A percentile compares a stretch with the other conserved stretches of the same genome.
phyloP scores from a whole-genome alignment of 192 early-diverging fungal species.

The Coemansia sp. region DNA sequence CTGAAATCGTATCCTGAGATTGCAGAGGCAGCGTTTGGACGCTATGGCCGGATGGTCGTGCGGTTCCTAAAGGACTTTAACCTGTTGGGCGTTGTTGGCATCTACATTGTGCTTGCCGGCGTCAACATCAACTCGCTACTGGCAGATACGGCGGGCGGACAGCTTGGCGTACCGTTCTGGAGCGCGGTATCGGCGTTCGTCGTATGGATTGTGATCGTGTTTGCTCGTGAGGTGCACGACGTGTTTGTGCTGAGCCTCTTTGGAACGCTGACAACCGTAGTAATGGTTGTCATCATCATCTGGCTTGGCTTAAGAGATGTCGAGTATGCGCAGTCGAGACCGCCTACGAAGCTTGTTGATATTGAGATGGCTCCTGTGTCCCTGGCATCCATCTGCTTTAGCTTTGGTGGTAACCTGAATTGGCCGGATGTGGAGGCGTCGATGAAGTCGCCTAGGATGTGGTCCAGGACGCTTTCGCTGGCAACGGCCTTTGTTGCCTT shows the following conservation, averaged over 20 bases:
- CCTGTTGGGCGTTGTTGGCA: constrained; percentile 64
- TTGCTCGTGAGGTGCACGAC: constrained; percentile 78
- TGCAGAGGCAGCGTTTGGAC: constrained; percentile 72
- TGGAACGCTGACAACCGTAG: constrained; percentile 71
- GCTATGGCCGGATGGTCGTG: constrained; percentile 58
- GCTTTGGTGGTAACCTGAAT: constrained; percentile 80
- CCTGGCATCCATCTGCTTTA: constrained; percentile 78
- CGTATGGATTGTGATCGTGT: constrained; percentile 71
- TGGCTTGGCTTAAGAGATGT: constrained; percentile 40
- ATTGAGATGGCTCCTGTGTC: constrained; percentile 64
- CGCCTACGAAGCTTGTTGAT: constrained; percentile 41
- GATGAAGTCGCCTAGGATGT: constrained; percentile 72
- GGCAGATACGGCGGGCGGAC: constrained; percentile 28
- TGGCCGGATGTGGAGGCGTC: constrained; percentile 82
- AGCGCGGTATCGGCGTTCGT: constrained; percentile 61
- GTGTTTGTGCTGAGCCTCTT: constrained; percentile 73
- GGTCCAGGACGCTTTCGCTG: constrained; percentile 65
- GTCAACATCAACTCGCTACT: constrained; percentile 65
- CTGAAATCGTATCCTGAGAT: constrained; percentile 66
- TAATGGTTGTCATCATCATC: constrained; percentile 70
- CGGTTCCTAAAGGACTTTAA: constrained; percentile 61
- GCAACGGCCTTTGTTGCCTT: constrained; percentile 65
- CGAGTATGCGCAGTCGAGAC: constrained; percentile 15
- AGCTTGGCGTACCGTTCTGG: constrained; percentile 60
- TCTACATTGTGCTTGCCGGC: constrained; percentile 76